Base-by-base conservation (phyloP, 495 filamentous ascomycete genomes). In the Umbilicaria muhlenbergii region DNA sequence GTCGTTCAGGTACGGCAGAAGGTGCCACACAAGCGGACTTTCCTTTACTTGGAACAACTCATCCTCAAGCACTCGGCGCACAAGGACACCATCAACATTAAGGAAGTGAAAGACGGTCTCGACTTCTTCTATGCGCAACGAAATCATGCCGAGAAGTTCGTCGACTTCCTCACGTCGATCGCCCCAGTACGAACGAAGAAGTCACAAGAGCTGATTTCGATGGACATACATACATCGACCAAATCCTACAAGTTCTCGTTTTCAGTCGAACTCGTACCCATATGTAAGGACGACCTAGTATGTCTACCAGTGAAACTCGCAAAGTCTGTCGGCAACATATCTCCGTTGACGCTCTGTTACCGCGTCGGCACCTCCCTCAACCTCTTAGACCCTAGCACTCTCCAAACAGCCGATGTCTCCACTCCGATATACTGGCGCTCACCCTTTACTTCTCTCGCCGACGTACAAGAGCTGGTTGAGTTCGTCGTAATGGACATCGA, bases 401-500 rank as follows among this genome's bases (percentile, higher is more conserved):
- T 99, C 2, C 87, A 96, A 54, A 87, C 80, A 0, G 75, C 87
- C 18, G 91, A 96, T 41, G 65, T 96, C 38, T 80, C 78, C 47
- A 74, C 84, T 6, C 69, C 73, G 0, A 67, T 80, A 14, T 99
- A 87, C 64, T 99, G 88, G 88, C 73, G 89, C 15, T 63, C 77
- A 0, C 92, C 92, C 0, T 95, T 99, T 66, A 64, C 58, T 17
- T 74, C 78, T 2, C 68, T 99, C 4, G 83, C 91, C 0, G 88
- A 94, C 51, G 77, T 86, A 7, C 75, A 83, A 36, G 80, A 91
- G 17, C 68, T 99, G 14, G 76, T 80, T 21, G 92, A 99, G 56
- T 96, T 95, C 56, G 78, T 95, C 35, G 68, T 99, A 14, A 79
- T 99, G 66, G 89, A 99, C 55, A 92, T 94, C 47, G 92, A 96